Conservation (phyloP, 108 stramenopile species). For the Hondaea fermentalgiana region DNA sequence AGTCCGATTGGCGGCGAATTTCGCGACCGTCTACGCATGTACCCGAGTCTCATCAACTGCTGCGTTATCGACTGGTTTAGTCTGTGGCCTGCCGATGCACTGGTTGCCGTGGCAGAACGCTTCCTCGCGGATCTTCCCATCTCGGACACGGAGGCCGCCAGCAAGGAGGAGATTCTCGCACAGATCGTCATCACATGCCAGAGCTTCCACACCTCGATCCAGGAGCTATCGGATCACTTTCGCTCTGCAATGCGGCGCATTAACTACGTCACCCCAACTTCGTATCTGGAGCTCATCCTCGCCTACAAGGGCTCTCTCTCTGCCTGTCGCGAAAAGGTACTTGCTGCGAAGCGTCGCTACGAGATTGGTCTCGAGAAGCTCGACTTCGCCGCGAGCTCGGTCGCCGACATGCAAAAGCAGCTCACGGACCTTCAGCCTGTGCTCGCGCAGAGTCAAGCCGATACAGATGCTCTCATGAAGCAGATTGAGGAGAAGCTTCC, state of each 20-base stretch:
- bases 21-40: conserved; percentile 52
- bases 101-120: conserved; percentile 52
- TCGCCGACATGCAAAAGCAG: conserved; percentile 36
- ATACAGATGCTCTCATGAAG: conserved; percentile 47
- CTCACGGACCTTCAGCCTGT: conserved; percentile 50
- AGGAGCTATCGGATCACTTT: conserved; percentile 37
- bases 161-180: conserved; percentile 22
- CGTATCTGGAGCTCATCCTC: conserved; percentile 53
- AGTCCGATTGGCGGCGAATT: conserved; percentile 64
- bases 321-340: conserved; percentile 33
- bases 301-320: conserved; percentile 50
- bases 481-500: conserved; percentile 53
- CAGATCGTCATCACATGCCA: conserved; percentile 43
- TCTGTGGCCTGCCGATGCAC: conserved; percentile 56
- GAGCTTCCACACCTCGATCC: conserved; percentile 42
- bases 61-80: conserved; percentile 65
- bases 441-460: conserved; percentile 30
- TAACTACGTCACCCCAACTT: conserved; percentile 63
- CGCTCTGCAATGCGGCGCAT: conserved; percentile 27
- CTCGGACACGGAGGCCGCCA: not conserved
- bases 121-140: conserved; percentile 43
- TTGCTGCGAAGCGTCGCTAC: conserved; percentile 32
- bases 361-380: conserved; percentile 51
- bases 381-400: conserved; percentile 41
- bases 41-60: conserved; percentile 61